Evolutionary conservation across 108 stramenopile genomes (phyloP).

Genomic region (Epithemia pelagica): DNA sequence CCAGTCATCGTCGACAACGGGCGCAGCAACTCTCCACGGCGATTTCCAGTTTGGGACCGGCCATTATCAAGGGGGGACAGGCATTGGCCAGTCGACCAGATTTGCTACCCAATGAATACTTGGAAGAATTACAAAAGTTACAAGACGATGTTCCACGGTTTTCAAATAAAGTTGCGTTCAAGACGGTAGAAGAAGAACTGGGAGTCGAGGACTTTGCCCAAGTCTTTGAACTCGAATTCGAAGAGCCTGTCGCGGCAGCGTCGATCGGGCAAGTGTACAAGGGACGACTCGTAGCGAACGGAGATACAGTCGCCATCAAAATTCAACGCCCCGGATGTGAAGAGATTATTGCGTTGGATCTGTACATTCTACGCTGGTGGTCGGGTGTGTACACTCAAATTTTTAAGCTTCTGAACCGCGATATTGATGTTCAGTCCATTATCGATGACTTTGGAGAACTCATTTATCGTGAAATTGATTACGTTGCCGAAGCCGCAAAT

Average conservation of each 20-base stretch:
- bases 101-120: slow-evolving; percentile 87
- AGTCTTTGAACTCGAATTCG: slow-evolving; percentile 83
- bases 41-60: slow-evolving; percentile 83
- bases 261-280: slow-evolving; percentile 87
- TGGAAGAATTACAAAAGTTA: slow-evolving; percentile 92
- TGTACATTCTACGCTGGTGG: slow-evolving; percentile 93
- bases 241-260: slow-evolving; percentile 83
- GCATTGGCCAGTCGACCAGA: slow-evolving; percentile 88
- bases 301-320: slow-evolving; percentile 87
- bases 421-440: slow-evolving; percentile 84
- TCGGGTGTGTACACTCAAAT: slow-evolving; percentile 76
- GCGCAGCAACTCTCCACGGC: slow-evolving; percentile 78
- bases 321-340: slow-evolving; percentile 93
- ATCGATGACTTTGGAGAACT: slow-evolving; percentile 96
- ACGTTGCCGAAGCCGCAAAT: slow-evolving; percentile 94
- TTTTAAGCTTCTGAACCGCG: slow-evolving; percentile 62
- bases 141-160: slow-evolving; percentile 94
- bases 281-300: slow-evolving; percentile 77
- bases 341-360: slow-evolving; percentile 88
- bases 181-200: slow-evolving; percentile 78
- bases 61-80: slow-evolving; percentile 94
- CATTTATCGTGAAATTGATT: slow-evolving; percentile 95
- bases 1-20: slow-evolving; percentile 37
- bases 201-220: slow-evolving; percentile 53
- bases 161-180: slow-evolving; percentile 75